These are phyloP conservation scores for Rhizopogon vulgaris DNA, from an alignment of 768 basidiomycete genomes.

Conservation along the genomic window DNA sequence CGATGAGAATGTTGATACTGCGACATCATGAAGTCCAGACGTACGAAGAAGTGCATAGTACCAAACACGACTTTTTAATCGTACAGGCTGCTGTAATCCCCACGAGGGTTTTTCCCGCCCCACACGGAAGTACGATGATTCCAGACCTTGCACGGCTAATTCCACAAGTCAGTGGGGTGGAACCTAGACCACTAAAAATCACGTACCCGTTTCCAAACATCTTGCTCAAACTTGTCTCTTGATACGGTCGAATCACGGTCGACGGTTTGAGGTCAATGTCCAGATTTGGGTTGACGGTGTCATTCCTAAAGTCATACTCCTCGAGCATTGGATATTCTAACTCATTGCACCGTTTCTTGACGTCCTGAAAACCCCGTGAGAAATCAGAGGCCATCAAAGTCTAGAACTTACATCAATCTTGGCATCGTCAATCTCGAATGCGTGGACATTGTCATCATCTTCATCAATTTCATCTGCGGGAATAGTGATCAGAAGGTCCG, in stretches of 20 bases:
- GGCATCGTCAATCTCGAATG: conserved; percentile 91
- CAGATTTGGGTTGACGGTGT: conserved; percentile 91
- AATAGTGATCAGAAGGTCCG: not conserved
- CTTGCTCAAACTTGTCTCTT: conserved; percentile 96
- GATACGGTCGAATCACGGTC: conserved; percentile 95
- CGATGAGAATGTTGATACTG: not conserved
- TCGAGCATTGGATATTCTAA: conserved; percentile 97
- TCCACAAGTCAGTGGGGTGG: conserved; percentile 6
- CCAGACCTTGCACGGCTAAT: conserved; percentile 93
- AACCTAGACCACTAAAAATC: not conserved
- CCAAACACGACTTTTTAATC: conserved; percentile 97
- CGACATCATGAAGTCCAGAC: conserved; percentile 24
- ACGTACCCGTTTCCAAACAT: conserved; percentile 98
- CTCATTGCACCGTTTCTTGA: conserved; percentile 95
- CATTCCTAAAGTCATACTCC: conserved; percentile 98
- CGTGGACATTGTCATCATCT: conserved; percentile 95
- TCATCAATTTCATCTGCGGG: conserved; percentile 88
- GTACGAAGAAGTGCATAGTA: conserved; percentile 96
- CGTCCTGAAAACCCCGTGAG: conserved; percentile 49
- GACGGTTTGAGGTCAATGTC: conserved; percentile 99
- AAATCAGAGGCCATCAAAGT: conserved; percentile 1
- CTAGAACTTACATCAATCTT: conserved; percentile 75
- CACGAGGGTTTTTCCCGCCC: conserved; percentile 97
- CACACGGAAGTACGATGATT: conserved; percentile 97
- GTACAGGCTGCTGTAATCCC: conserved; percentile 99